These are phyloP conservation scores for Tolypocladium endophyticum DNA, from an alignment of 2,329 filamentous ascomycete genomes.

Conservation along the genomic window DNA sequence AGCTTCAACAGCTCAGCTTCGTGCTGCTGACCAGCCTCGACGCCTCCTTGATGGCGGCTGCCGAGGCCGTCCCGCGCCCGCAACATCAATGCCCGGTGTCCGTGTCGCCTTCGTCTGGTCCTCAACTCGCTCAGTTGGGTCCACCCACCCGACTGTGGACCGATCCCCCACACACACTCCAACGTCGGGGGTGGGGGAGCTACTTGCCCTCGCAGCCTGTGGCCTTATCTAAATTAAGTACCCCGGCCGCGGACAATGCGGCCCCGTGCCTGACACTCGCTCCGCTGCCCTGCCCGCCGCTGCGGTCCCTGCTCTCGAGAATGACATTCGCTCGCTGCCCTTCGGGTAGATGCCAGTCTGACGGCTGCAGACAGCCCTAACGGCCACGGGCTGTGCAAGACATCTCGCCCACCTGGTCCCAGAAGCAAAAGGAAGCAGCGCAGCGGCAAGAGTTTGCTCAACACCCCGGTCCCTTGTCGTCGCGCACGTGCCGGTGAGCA, in stretches of 20 bases:
- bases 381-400: background rate
- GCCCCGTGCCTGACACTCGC: background rate
- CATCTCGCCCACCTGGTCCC: background rate
- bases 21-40: background rate
- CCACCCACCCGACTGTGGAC: background rate
- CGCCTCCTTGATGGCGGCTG: background rate
- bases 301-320: background rate
- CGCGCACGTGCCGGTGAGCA: background rate
- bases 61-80: background rate
- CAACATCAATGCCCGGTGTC: background rate
- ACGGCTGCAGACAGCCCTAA: background rate
- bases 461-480: background rate
- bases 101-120: background rate
- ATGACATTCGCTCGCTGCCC: too few species aligned
- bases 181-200: background rate
- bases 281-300: background rate
- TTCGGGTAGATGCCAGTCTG: background rate
- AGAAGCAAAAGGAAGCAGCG: background rate
- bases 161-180: background rate
- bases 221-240: background rate
- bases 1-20: background rate
- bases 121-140: background rate
- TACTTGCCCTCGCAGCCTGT: background rate
- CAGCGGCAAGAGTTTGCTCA: background rate
- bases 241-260: background rate